phyloP scores from a whole-genome alignment of 441 rosid species.

The Melastoma candidum region DNA sequence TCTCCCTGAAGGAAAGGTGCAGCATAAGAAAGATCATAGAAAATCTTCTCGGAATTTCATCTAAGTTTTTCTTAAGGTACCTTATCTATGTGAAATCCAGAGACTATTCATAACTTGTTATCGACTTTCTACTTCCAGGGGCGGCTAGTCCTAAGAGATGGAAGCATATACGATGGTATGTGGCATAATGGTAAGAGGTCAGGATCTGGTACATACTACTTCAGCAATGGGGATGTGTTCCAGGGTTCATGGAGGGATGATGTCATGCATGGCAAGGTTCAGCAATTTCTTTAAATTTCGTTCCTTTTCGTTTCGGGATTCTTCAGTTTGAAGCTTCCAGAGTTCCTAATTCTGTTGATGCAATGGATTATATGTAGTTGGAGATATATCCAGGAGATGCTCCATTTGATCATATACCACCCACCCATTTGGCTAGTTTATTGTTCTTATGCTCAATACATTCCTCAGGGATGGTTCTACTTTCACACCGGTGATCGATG shows the following conservation, averaged over 20 bases:
- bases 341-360: no score
- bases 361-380: no score
- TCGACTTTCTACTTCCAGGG: conserved; percentile 43
- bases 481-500: conserved; percentile 85
- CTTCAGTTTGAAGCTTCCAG: not conserved
- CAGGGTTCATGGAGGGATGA: conserved; percentile 99
- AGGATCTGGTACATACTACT: conserved; percentile 83
- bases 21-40: not conserved
- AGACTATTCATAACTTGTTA: conserved; percentile 1
- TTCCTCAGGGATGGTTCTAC: conserved; percentile 81
- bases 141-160: conserved; percentile 60
- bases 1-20: conserved; percentile 99
- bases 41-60: not conserved
- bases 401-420: no score
- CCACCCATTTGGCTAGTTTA: conserved; percentile 1
- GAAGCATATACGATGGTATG: conserved; percentile 88
- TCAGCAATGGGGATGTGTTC: conserved; percentile 87
- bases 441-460: conserved; percentile 9
- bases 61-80: conserved; percentile 11
- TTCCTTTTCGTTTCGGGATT: not conserved
- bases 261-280: conserved; percentile 92
- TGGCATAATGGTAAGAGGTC: conserved; percentile 94
- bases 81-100: not conserved
- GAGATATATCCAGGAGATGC: no score
- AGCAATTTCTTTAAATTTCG: conserved; percentile 4